Conservation (phyloP, 306 rosid genomes). For the Boehmeria nivea region DNA sequence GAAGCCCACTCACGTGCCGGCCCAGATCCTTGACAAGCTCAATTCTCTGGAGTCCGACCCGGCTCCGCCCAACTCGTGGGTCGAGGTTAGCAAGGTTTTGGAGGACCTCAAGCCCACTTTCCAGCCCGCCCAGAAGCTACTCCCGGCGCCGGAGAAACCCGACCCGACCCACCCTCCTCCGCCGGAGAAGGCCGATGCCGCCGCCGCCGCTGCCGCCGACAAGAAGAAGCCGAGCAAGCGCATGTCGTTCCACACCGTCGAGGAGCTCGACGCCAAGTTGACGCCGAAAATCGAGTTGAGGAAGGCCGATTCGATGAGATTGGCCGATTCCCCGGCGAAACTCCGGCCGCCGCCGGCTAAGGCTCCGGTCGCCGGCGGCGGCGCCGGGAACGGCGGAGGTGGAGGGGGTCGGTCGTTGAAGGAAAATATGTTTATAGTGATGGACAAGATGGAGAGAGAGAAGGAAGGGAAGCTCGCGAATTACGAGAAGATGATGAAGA, state of each 20-base stretch:
- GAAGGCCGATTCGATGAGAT: conserved; percentile 11
- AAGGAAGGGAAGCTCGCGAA: conserved; percentile 41
- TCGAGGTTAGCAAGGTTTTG: conserved; percentile 62
- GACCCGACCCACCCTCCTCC: neutral
- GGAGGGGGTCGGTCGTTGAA: conserved; percentile 19
- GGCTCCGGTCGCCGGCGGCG: too few relatives aligned
- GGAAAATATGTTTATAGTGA: conserved; percentile 62
- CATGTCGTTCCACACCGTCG: conserved; percentile 75
- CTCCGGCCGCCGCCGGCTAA: neutral
- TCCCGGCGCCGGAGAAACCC: neutral
- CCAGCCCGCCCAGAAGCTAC: neutral
- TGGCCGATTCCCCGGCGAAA: neutral
- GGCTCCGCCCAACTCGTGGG: conserved; percentile 72
- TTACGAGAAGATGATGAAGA: conserved; percentile 21
- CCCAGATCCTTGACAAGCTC: conserved; percentile 59
- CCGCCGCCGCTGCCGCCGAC: conserved; percentile 29
- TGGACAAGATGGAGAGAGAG: conserved; percentile 62
- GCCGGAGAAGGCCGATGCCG: neutral
- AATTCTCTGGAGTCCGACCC: conserved; percentile 46
- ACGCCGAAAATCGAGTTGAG: conserved; percentile 19
- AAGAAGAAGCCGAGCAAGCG: conserved; percentile 27
- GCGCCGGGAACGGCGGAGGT: neutral
- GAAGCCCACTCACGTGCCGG: conserved; percentile 43
- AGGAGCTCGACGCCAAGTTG: conserved; percentile 60
- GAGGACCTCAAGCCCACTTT: conserved; percentile 54